Base-by-base conservation (phyloP, 495 filamentous ascomycete genomes). In the Penicillium flavigenum region DNA sequence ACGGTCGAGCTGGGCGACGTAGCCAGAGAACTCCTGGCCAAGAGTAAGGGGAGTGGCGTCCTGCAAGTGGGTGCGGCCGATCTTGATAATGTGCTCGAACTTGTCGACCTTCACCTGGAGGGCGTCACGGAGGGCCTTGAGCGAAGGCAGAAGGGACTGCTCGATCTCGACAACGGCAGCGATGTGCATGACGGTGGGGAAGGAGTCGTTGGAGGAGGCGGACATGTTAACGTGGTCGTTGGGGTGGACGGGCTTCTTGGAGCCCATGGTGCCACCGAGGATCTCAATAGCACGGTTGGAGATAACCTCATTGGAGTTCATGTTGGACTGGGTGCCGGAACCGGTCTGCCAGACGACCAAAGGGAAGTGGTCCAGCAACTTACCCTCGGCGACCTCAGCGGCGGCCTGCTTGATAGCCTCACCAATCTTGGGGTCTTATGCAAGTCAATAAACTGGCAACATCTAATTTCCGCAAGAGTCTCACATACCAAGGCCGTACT, bases 301-400 rank as follows among this genome's bases (percentile, higher is more conserved):
- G 77, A 98, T 98, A 72, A 98, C 94, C 78, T 98, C 94, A 77
- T 98, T 98, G 71, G 94, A 92, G 81, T 98, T 98, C 94, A 98
- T 98, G 85, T 98, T 98, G 70, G 92, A 96, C 79, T 98, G 94
- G 26, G 94, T 98, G 66, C 94, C 94, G 17, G 95, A 98, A 55
- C 94, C 94, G 38, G 94, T 98, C 76, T 98, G 94, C 94, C 94
- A 98, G 67, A 98, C 93, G 51, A 98, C 94, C 48, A 98, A 88
- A 54, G 92, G 94, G 79, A 98, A 98, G 84, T 98, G 94, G 75
- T 96, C 92, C 69, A 96, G 74, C 61, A 98, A 87, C 83, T 97
- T 96, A 65, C 93, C 86, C 62, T 88, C 87, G 44, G 92, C 92
- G 39, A 98, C 95, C 77, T 98, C 94, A 52, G 86, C 83, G 34